A percentile compares a stretch with the other conserved stretches of the same genome.
Conservation (phyloP, 495 filamentous ascomycete species). For the Talaromyces thailandensis region DNA sequence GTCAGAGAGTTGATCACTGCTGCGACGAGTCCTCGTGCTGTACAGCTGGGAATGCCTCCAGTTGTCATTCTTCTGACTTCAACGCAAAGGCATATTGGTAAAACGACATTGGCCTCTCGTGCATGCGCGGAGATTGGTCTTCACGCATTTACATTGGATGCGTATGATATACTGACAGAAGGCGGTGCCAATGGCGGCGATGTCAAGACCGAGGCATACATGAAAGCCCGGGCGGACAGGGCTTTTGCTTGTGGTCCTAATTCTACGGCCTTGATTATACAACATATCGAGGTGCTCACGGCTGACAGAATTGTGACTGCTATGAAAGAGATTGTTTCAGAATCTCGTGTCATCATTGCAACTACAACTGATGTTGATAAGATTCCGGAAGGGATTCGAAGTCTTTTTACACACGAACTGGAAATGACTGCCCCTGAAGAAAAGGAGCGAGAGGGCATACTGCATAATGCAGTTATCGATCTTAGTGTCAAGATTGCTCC, state of each 20-base stretch:
- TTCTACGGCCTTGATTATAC: conserved; percentile 72
- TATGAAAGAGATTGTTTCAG: conserved; percentile 66
- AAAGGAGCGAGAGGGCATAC: conserved; percentile 78
- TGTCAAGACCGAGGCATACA: conserved; percentile 83
- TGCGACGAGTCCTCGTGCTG: conserved; percentile 77
- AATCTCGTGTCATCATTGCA: conserved; percentile 72
- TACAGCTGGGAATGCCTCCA: conserved; percentile 78
- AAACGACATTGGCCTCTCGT: conserved; percentile 62
- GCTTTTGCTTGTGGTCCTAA: conserved; percentile 81
- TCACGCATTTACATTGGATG: conserved; percentile 82
- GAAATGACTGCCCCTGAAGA: conserved; percentile 92
- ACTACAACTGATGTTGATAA: conserved; percentile 95
- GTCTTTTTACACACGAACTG: conserved; percentile 90
- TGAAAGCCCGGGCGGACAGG: conserved; percentile 79
- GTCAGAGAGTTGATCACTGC: conserved; percentile 81
- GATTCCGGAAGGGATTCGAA: conserved; percentile 78
- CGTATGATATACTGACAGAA: conserved; percentile 88
- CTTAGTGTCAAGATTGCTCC: conserved; percentile 61
- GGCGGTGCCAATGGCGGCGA: conserved; percentile 78
- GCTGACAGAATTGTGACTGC: conserved; percentile 81
- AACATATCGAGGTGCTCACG: conserved; percentile 82
- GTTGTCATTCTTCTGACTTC: conserved; percentile 81
- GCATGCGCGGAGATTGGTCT: conserved; percentile 83
- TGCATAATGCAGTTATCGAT: conserved; percentile 67
- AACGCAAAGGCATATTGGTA: conserved; percentile 87